These are phyloP conservation scores for Blastocystis sp. DNA, from an alignment of 352 stramenopile species.

Conservation along the genomic window DNA sequence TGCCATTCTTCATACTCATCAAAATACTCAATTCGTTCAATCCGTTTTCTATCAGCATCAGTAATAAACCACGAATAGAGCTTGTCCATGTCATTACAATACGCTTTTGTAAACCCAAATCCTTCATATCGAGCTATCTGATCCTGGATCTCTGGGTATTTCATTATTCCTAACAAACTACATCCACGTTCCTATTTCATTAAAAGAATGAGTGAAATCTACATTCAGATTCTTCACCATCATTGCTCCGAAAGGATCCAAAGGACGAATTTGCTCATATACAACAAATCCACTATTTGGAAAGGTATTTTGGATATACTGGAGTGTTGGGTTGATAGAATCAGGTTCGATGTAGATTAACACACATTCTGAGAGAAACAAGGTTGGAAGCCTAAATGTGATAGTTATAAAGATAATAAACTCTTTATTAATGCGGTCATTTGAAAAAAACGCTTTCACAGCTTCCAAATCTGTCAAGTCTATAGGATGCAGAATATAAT, in stretches of 20 bases:
- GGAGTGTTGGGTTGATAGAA: constrained; percentile 72
- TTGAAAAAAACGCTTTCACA: constrained; percentile 33
- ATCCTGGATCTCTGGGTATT: constrained; percentile 71
- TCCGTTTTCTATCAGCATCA: constrained; percentile 69
- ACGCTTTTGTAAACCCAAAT: constrained; percentile 71
- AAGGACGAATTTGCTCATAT: constrained; percentile 81
- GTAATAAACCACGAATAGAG: constrained; percentile 81
- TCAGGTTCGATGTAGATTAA: constrained; percentile 82
- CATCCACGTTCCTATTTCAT: constrained; percentile 70
- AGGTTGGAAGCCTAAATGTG: constrained; percentile 60
- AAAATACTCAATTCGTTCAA: constrained; percentile 80
- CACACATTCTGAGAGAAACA: constrained; percentile 81
- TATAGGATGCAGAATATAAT: constrained; percentile 61
- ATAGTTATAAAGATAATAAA: constrained; percentile 12
- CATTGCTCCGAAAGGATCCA: constrained; percentile 78
- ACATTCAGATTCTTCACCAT: constrained; percentile 83
- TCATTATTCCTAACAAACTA: constrained; percentile 74
- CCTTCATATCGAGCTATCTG: constrained; percentile 74
- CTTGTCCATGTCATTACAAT: constrained; percentile 81
- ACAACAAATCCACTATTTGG: constrained; percentile 73
- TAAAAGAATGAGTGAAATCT: neutral
- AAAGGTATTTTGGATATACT: constrained; percentile 73
- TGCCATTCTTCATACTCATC: constrained; percentile 84
- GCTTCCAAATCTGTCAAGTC: constrained; percentile 59
- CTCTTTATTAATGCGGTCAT: neutral